Conservation (phyloP, 305 asterid genomes). For the Fraxinus greggii region DNA sequence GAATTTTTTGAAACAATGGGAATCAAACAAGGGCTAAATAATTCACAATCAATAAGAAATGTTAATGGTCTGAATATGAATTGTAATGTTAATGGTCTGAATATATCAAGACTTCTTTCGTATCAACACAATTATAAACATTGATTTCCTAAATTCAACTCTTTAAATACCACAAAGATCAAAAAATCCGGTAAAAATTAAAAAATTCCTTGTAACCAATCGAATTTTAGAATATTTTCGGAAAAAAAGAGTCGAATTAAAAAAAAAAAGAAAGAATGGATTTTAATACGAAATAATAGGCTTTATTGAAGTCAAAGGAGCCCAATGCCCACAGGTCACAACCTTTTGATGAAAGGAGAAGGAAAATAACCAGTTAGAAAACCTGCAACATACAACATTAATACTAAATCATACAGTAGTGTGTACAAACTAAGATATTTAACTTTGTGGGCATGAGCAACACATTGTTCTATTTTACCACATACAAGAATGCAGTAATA, state of each 20-base stretch:
- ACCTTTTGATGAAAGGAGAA: not conserved
- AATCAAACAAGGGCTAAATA: not conserved
- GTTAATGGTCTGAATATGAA: not conserved
- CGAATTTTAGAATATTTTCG: not conserved
- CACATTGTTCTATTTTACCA: not conserved
- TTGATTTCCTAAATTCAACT: not conserved
- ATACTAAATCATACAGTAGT: not conserved
- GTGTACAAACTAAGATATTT: not conserved
- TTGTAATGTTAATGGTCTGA: not conserved
- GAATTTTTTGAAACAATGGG: not conserved
- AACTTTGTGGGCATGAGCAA: not conserved
- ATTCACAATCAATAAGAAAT: not conserved
- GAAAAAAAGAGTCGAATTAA: not conserved
- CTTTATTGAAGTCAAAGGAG: not conserved
- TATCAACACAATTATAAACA: not conserved
- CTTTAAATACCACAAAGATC: not conserved
- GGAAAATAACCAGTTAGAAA: not conserved
- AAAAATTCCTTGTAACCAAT: not conserved
- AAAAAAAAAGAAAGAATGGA: not conserved
- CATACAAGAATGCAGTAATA: not conserved
- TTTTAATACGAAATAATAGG: not conserved
- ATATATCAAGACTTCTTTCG: not conserved
- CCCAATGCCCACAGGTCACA: not conserved
- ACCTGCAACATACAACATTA: not conserved
- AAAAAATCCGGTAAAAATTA: not conserved